Evolutionary conservation across 306 rosid species (phyloP).

Genomic region (Glycine latifolia): DNA sequence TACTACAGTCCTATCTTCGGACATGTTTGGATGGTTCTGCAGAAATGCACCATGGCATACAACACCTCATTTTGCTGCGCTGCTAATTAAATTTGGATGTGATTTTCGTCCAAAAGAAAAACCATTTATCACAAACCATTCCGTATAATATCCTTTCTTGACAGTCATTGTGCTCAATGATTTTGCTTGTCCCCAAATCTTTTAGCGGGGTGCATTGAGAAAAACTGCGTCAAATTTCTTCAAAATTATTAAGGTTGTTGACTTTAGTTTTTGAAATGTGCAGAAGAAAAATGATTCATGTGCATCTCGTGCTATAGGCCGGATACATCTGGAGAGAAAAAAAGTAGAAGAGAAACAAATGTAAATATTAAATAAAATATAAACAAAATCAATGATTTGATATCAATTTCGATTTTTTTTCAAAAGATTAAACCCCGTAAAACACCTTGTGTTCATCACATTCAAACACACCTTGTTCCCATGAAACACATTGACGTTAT

Average conservation of each 20-base stretch:
- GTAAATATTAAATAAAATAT: too few relatives aligned
- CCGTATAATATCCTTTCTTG: not conserved
- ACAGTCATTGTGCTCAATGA: constrained; percentile 14
- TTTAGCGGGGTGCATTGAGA: not conserved
- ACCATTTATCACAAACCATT: not conserved
- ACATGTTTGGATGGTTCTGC: constrained; percentile 14
- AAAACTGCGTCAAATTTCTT: not conserved
- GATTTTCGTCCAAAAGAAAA: not conserved
- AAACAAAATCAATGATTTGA: too few relatives aligned
- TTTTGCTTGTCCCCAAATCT: not conserved
- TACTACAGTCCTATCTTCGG: too few relatives aligned
- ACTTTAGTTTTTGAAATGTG: not conserved
- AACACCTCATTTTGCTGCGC: not conserved
- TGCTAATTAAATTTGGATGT: not conserved
- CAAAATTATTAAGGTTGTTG: not conserved
- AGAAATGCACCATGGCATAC: not conserved
- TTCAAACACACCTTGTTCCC: too few relatives aligned
- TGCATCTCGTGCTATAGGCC: too few relatives aligned
- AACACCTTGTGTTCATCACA: too few relatives aligned
- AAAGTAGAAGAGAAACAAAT: too few relatives aligned
- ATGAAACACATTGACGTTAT: not conserved
- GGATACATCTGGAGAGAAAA: too few relatives aligned
- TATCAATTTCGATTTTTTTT: too few relatives aligned
- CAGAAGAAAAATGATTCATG: too few relatives aligned
- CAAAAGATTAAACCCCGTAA: not conserved